Evolutionary conservation across 2,329 filamentous ascomycete species (phyloP), one percentile per base, ranked within the genome.

Genomic region (Trichoderma simmonsii): DNA sequence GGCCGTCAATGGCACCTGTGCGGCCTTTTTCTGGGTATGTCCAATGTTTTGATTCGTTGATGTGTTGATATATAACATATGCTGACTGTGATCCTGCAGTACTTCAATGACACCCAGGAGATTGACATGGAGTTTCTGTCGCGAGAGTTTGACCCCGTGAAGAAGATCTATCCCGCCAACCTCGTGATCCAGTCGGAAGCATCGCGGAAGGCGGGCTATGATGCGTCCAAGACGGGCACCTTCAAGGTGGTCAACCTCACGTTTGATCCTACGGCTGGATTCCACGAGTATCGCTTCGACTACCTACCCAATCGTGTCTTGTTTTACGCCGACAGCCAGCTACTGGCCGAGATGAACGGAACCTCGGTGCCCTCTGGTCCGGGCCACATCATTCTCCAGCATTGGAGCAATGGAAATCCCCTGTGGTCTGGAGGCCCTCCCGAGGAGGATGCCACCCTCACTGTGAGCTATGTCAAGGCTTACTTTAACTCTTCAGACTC

Each of bases 61-160:
- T 6, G 28, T n/a, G 14, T 30, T 21, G 6, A 12, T 26, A 6
- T 64, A 4, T 12, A 18, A 18, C 8, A 21, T 21, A 28, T 28
- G 39, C n/a, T 66, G 30, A 28, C 6, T 9, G 15, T n/a, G 62
- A 24, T 14, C 2, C 1, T 1, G 6, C 73, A 93, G 91, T 94
- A 93, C 80, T 89, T 88, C 81, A 93, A 94, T 79, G 90, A 95
- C 80, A 92, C 91, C 1, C 90, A 93, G 77, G 92, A 95, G 77
- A 93, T 95, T 76, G 92, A 95, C 78, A 90, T 95, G 81, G 93
- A 95, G 75, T 93, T 94, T 77, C 85, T 95, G 3, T 93, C 92
- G 2, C 84, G 84, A 26, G 85, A 93, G 74, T 92, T 91, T 78
- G 84, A 88, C 72, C 75, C 78, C 2, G 77, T 78, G 62, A 85